Evolutionary conservation across 2,329 filamentous ascomycete species (phyloP).

Genomic region (Aspergillus pseudoviridinutans): DNA sequence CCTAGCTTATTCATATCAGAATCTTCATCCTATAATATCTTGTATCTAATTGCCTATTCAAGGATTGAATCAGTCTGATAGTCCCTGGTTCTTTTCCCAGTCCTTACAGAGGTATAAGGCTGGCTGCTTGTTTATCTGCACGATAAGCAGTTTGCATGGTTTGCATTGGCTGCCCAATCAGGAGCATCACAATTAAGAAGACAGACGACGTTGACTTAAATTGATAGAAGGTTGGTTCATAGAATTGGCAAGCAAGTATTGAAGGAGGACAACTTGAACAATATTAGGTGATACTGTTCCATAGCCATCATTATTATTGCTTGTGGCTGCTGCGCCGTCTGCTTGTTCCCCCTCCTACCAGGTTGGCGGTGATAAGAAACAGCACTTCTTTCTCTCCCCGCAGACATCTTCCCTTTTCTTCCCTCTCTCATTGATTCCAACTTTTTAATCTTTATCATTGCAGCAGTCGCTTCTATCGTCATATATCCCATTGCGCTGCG

Average conservation of each 20-base stretch:
- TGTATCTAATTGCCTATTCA: background rate
- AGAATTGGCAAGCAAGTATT: background rate
- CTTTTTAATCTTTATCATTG: background rate
- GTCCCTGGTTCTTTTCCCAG: too few relatives aligned
- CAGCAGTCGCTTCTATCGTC: background rate
- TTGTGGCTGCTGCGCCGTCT: background rate
- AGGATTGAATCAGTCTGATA: background rate
- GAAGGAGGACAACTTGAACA: background rate
- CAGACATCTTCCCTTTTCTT: slow-evolving; percentile 3
- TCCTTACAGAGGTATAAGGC: background rate
- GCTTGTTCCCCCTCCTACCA: background rate
- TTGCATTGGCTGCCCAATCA: background rate
- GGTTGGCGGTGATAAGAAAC: background rate
- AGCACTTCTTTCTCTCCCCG: slow-evolving; percentile 4
- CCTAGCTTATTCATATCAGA: background rate
- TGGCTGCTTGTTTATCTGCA: background rate
- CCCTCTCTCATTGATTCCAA: background rate
- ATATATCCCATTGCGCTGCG: background rate
- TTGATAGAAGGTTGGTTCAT: background rate
- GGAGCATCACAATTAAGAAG: background rate
- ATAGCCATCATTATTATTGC: background rate
- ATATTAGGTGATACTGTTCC: background rate
- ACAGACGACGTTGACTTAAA: background rate
- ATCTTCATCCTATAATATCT: background rate
- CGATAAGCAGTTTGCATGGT: background rate